Base-by-base conservation (phyloP, 148 eudicot species). In the Rhododendron molle region DNA sequence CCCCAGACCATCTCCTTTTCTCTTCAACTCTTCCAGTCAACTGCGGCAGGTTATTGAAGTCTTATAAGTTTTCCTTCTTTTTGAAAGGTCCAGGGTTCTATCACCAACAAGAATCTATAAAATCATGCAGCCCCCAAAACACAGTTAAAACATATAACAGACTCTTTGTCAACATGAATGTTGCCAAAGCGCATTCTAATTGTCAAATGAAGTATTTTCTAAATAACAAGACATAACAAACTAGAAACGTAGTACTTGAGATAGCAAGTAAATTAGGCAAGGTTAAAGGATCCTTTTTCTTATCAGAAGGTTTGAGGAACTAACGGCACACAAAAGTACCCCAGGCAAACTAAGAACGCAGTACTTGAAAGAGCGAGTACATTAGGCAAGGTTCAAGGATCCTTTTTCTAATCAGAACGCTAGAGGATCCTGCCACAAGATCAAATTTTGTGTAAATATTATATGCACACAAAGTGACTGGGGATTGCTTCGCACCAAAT, bases 11-110 rank as follows among this genome's bases (percentile, higher is more conserved):
- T 90, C 99, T 92, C 86, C 98, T 89, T 93, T 92, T 94, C 78
- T 97, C 99, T 93, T 95, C 98, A 81, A 95, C 98, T 93, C 99
- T 92, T 85, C 99, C 99, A 65, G 99, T 97, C 94, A 97, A 90
- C 99, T 97, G 89, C 79, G 87, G 83, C 77, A 82, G 10, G 12
- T 43, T 52, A 52, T 54, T 54, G 23, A 26, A 52, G 26, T 52
- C 44, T 21, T 36, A 12, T 58, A 60, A 47, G 38, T 13, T 81
- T 6, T 58, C 14, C 47, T 58, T 81, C 38, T 4, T 50, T 47
- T 81, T 20, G 47, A 58, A 34, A 81, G 26, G 28, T 43, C 20
- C 32, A 23, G 28, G n/a, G 28, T 43, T 11, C 13, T 21, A 77
- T 50, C 28, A 54, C 20, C n/a, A 81, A 54, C 34, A 14, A 81